Evolutionary conservation across 2,329 filamentous ascomycete genomes (phyloP).

Genomic region (Aspergillus hortae): DNA sequence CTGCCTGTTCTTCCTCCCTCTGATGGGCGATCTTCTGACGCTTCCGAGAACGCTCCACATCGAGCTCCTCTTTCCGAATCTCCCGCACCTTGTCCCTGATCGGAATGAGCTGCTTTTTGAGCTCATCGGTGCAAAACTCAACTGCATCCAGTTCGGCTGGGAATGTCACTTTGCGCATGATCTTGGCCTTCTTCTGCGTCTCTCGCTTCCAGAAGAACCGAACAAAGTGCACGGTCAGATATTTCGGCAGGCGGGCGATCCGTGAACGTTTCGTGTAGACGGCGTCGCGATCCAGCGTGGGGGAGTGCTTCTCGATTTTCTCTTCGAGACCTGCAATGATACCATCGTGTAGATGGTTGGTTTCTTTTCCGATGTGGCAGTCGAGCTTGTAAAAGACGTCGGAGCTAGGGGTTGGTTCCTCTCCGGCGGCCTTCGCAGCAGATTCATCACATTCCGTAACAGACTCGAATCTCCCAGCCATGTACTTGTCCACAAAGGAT

Average conservation of each 20-base stretch:
- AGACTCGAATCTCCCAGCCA: slow-evolving; percentile 77
- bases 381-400: slow-evolving; percentile 89
- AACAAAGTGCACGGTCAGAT: slow-evolving; percentile 94
- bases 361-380: slow-evolving; percentile 85
- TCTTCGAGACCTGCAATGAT: slow-evolving; percentile 78
- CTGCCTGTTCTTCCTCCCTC: slow-evolving; percentile 51
- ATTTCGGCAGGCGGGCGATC: slow-evolving; percentile 87
- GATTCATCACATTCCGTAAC: slow-evolving; percentile 80
- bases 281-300: slow-evolving; percentile 71
- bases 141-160: slow-evolving; percentile 88
- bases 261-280: slow-evolving; percentile 87
- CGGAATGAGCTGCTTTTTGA: slow-evolving; percentile 77
- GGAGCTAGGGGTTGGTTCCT: slow-evolving; percentile 63
- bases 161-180: slow-evolving; percentile 98
- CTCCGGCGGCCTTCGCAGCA: slow-evolving; percentile 68
- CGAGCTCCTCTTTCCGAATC: slow-evolving; percentile 89
- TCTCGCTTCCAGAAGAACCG: slow-evolving; percentile 98
- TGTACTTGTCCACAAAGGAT: slow-evolving; percentile 86
- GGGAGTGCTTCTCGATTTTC: slow-evolving; percentile 85
- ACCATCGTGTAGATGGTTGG: slow-evolving; percentile 88
- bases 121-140: slow-evolving; percentile 90
- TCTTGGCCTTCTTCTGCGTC: slow-evolving; percentile 97
- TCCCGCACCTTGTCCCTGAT: slow-evolving; percentile 96
- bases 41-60: slow-evolving; percentile 87
- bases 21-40: slow-evolving; percentile 71